Evolutionary conservation across 1,139 yeast species (phyloP).

Genomic region (Candida tetrigidarum): DNA sequence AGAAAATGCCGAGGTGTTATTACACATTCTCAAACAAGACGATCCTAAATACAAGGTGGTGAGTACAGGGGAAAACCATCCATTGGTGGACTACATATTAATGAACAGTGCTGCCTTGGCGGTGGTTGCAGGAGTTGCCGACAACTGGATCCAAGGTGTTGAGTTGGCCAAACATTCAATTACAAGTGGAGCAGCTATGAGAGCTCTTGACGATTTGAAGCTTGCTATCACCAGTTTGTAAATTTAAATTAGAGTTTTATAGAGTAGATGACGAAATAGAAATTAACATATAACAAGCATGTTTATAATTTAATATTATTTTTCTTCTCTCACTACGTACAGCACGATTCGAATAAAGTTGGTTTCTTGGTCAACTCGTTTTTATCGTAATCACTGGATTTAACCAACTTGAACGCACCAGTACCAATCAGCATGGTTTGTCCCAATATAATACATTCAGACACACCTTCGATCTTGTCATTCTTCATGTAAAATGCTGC

Average conservation of each 20-base stretch:
- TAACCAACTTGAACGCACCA: conserved; percentile 89
- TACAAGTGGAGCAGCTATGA: conserved; percentile 63
- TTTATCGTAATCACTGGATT: conserved; percentile 51
- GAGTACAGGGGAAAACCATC: conserved; percentile 40
- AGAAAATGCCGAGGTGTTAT: conserved; percentile 73
- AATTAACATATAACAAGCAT: too few species aligned
- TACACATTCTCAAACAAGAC: conserved; percentile 61
- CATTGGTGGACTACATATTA: conserved; percentile 84
- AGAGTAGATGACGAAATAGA: too few species aligned
- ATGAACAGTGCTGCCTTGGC: conserved; percentile 89
- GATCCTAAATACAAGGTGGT: conserved; percentile 40
- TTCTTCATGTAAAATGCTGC: conserved; percentile 98
- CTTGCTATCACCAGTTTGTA: not conserved
- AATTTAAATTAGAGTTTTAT: too few species aligned
- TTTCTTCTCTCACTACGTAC: conserved; percentile 26
- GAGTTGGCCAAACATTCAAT: conserved; percentile 72
- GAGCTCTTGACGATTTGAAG: conserved; percentile 57
- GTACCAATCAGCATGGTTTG: conserved; percentile 99
- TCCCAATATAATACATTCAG: conserved; percentile 96
- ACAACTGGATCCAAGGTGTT: conserved; percentile 78
- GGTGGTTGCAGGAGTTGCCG: conserved; percentile 70
- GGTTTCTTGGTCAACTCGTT: conserved; percentile 54
- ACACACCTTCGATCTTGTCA: conserved; percentile 95
- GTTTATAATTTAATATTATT: too few species aligned
- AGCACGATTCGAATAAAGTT: conserved; percentile 63